These are phyloP conservation scores for Lyophyllum atratum DNA, from an alignment of 768 basidiomycete genomes.

Conservation along the genomic window DNA sequence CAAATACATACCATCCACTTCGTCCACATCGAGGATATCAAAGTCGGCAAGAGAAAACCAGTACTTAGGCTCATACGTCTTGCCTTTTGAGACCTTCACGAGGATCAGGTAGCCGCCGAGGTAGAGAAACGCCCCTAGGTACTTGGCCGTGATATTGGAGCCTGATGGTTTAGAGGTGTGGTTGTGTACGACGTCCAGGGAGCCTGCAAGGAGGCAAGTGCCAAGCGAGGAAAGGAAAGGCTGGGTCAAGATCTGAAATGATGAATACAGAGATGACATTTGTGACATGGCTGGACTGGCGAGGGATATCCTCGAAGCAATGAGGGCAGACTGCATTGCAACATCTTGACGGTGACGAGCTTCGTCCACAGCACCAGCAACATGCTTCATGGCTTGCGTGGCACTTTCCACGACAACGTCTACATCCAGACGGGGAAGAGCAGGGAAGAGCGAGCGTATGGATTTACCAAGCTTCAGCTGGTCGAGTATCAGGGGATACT, in stretches of 20 bases:
- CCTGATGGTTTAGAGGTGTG: slow-evolving; percentile 45
- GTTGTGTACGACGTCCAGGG: slow-evolving; percentile 85
- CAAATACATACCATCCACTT: slow-evolving; percentile 70
- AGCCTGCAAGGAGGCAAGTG: slow-evolving; percentile 77
- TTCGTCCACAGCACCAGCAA: slow-evolving; percentile 79
- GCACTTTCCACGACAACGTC: slow-evolving; percentile 53
- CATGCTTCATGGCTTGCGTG: slow-evolving; percentile 71
- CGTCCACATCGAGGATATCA: slow-evolving; percentile 65
- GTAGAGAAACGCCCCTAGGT: slow-evolving; percentile 90
- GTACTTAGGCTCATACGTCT: slow-evolving; percentile 81
- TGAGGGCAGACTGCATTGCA: slow-evolving; percentile 64
- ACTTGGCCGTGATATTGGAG: slow-evolving; percentile 73
- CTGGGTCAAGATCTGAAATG: slow-evolving; percentile 42
- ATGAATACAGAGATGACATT: slow-evolving; percentile 25
- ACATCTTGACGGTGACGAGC: slow-evolving; percentile 70
- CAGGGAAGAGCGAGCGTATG: slow-evolving; percentile 23
- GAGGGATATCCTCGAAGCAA: slow-evolving; percentile 64
- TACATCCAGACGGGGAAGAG: slow-evolving; percentile 31
- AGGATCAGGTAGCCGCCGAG: slow-evolving; percentile 82
- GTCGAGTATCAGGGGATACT: slow-evolving; percentile 88
- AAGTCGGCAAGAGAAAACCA: slow-evolving; percentile 84
- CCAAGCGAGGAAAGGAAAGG: slow-evolving; percentile 78
- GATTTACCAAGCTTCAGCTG: slow-evolving; percentile 52
- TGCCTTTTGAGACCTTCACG: slow-evolving; percentile 82
- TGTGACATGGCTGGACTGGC: slow-evolving; percentile 29